Conservation (phyloP, 345 rosid genomes). For the Cochlearia excelsa region DNA sequence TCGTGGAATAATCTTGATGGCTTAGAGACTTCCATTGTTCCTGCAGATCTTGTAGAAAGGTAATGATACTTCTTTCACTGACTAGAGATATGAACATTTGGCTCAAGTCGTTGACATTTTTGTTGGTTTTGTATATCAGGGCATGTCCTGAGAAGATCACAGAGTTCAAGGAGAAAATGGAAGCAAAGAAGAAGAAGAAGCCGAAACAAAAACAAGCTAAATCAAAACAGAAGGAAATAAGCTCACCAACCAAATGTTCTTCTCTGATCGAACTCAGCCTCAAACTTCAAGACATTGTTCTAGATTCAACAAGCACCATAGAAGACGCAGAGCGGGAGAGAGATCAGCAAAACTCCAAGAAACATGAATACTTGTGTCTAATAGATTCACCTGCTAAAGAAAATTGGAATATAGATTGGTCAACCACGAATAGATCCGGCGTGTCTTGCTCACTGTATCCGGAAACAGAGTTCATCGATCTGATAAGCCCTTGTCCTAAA, state of each 20-base stretch:
- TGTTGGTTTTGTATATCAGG: conserved; percentile 33
- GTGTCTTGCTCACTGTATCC: conserved; percentile 14
- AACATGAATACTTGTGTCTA: conserved; percentile 21
- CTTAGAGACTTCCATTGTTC: conserved; percentile 59
- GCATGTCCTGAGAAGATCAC: conserved; percentile 84
- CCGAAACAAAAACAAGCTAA: conserved; percentile 32
- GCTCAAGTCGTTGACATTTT: not conserved
- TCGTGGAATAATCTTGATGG: conserved; percentile 66
- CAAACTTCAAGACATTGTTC: conserved; percentile 56
- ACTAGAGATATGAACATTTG: too few species aligned
- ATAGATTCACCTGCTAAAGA: conserved; percentile 31
- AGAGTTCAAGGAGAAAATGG: conserved; percentile 64
- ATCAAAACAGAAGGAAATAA: conserved; percentile 36
- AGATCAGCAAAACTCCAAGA: conserved; percentile 19
- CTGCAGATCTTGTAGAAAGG: conserved; percentile 80
- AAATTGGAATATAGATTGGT: conserved; percentile 8
- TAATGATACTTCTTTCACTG: conserved; percentile 22
- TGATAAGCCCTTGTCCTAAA: conserved; percentile 65
- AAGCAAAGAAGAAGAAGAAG: conserved; percentile 42
- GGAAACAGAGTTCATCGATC: conserved; percentile 59
- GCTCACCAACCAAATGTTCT: conserved; percentile 29
- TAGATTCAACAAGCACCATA: conserved; percentile 43
- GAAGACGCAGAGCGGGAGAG: conserved; percentile 32
- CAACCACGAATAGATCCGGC: conserved; percentile 8
- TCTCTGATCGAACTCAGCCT: conserved; percentile 45